Evolutionary conservation across 2,329 filamentous ascomycete genomes (phyloP), one percentile per base, ranked within the genome.

Genomic region (Fusarium piperis): DNA sequence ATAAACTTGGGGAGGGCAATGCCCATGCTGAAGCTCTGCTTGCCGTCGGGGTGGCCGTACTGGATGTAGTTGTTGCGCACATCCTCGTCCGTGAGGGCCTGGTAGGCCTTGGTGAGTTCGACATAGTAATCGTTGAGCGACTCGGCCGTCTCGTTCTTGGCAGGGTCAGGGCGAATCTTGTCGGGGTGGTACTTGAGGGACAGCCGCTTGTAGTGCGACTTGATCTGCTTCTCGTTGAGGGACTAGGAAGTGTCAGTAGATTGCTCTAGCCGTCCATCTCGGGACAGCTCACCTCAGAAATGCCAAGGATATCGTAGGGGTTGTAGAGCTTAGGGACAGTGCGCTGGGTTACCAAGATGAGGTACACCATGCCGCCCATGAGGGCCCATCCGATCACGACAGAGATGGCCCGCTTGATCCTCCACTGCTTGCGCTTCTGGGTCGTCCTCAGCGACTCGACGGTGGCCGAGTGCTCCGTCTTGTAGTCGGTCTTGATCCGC

Each of bases 21-120:
- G 72, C 96, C 95, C 78, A 99, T 98, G 83, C 94, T 98, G 83
- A 95, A 96, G 81, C 94, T 95, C 84, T 99, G 96, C 87, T 98
- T 98, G 79, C 96, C 96, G 80, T 99, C 96, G 8, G 96, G 96
- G 81, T 99, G 94, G 62, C 96, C 96, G 78, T 93, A 99, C 81
- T 97, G 93, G 59, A 97, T 91, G 82, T 93, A 99, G 85, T 99
- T 99, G 84, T 97, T 97, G 78, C 96, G 93, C 68, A 98, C 89
- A 44, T 98, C 96, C 83, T 99, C 97, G 79, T 99, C 96, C 6
- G 97, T 99, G 55, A 99, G 89, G 4, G 96, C 93, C 83, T 99
- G 97, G 88, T 98, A 99, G 8, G 96, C 96, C 85, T 99, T 99
- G 75, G 94, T 96, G 77, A 98, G 89, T 79, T 98, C 95, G 63